Conservation (phyloP, 2,329 filamentous ascomycete genomes). For the Trichoderma polysporum region DNA sequence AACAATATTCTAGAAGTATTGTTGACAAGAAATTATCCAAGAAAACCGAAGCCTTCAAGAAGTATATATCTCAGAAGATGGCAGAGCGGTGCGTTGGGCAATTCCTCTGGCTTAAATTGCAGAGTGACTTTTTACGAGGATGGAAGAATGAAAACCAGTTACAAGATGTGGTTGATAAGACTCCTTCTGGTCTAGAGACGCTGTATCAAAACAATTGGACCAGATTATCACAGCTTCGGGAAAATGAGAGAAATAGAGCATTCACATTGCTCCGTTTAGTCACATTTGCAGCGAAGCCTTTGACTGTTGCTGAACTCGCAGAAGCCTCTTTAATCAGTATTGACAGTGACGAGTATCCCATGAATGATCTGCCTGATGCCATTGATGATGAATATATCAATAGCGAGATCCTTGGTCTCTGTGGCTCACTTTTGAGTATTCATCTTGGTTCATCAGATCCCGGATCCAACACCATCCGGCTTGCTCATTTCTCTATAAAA, state of each 20-base stretch:
- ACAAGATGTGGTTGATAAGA: conserved; percentile 29
- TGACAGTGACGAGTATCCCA: conserved; percentile 23
- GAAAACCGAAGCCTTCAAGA: conserved; percentile 25
- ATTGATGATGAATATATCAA: conserved; percentile 33
- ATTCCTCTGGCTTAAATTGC: conserved; percentile 37
- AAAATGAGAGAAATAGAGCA: conserved; percentile 26
- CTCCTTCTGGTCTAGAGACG: conserved; percentile 29
- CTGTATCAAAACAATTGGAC: conserved; percentile 36
- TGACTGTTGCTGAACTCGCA: conserved; percentile 27
- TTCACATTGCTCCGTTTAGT: conserved; percentile 34
- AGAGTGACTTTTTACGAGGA: conserved; percentile 27
- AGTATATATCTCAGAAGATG: conserved; percentile 28
- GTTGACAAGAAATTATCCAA: conserved; percentile 32
- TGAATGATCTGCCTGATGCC: conserved; percentile 29
- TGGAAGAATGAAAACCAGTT: conserved; percentile 33
- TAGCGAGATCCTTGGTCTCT: conserved; percentile 31
- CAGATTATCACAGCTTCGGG: conserved; percentile 23
- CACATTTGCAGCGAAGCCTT: conserved; percentile 26
- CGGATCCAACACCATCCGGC: conserved; percentile 3
- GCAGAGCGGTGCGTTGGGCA: conserved; percentile 33
- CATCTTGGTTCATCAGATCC: not conserved
- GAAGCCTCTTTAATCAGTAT: conserved; percentile 30
- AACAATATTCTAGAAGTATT: conserved; percentile 28
- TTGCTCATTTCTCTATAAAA: conserved; percentile 27
- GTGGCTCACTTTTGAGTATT: conserved; percentile 33